A percentile compares a stretch with the other conserved stretches of the same genome.
Evolutionary conservation across 768 basidiomycete species (phyloP).

Genomic region (Hebeloma cylindrosporum): DNA sequence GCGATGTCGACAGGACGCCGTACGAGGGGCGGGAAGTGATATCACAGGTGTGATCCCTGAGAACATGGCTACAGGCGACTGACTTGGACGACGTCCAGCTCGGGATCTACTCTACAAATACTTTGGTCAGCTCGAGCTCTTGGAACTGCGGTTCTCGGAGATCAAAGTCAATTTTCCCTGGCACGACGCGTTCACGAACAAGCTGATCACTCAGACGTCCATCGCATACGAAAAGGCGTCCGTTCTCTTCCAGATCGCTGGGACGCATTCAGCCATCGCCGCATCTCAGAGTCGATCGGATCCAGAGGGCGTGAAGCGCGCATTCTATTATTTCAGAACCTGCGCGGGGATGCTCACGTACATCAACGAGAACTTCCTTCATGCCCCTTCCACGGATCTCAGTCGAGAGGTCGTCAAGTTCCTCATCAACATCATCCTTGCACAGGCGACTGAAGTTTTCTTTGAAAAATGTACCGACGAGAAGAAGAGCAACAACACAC

Average conservation of each 20-base stretch:
- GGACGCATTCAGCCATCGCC: conserved; percentile 91
- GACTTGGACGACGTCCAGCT: conserved; percentile 39
- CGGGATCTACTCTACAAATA: conserved; percentile 98
- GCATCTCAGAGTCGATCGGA: conserved; percentile 81
- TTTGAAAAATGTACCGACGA: conserved; percentile 93
- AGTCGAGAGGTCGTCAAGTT: conserved; percentile 94
- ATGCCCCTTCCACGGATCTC: conserved; percentile 94
- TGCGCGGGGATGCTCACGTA: conserved; percentile 97
- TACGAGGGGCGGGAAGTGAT: conserved; percentile 94
- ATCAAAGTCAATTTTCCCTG: conserved; percentile 96
- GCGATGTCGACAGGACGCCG: conserved; percentile 92
- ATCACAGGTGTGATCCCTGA: conserved; percentile 63
- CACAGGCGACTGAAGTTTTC: conserved; percentile 95
- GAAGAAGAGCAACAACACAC: conserved; percentile 77
- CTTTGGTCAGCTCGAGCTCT: conserved; percentile 96
- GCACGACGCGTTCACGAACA: conserved; percentile 95
- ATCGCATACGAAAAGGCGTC: conserved; percentile 99
- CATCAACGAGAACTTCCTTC: conserved; percentile 99
- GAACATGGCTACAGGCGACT: too few species aligned
- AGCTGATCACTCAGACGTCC: conserved; percentile 91
- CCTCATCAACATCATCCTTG: conserved; percentile 81
- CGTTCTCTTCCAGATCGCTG: conserved; percentile 93
- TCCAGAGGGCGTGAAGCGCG: conserved; percentile 89
- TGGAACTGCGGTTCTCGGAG: conserved; percentile 95
- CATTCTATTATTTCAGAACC: conserved; percentile 88